Evolutionary conservation across 371 early-diverging fungal species (phyloP).

Genomic region (Enteropsectra breve): DNA sequence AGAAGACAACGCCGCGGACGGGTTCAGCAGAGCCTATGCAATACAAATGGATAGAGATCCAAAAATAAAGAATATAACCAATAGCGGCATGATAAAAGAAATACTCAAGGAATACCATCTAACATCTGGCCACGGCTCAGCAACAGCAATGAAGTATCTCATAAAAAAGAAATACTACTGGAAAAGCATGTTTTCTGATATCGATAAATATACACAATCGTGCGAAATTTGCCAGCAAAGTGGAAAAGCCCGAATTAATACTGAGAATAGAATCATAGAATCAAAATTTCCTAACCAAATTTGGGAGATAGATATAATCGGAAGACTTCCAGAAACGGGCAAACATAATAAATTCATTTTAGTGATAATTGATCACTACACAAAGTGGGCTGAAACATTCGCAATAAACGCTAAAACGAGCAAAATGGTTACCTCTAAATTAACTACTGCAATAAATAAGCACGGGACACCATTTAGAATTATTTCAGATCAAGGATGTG

Average conservation of each 20-base stretch:
- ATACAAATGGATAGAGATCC: not conserved
- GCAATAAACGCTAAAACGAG: not conserved
- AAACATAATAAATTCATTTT: not conserved
- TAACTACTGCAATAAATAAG: constrained; percentile 4
- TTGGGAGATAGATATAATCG: not conserved
- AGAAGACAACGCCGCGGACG: constrained; percentile 21
- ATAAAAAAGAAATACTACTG: not conserved
- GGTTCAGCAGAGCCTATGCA: constrained; percentile 7
- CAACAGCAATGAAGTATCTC: not conserved
- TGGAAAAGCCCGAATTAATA: not conserved
- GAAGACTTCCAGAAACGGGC: not conserved
- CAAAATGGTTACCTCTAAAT: not conserved
- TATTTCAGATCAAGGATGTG: constrained; percentile 16
- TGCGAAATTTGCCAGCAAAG: not conserved
- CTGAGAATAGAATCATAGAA: not conserved
- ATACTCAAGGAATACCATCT: not conserved
- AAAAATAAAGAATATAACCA: not conserved
- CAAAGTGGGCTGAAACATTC: not conserved
- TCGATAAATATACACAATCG: not conserved
- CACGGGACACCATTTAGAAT: constrained; percentile 9
- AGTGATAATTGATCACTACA: not conserved
- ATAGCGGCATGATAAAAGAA: not conserved
- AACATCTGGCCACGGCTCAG: not conserved
- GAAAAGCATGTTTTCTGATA: not conserved
- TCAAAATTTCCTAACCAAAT: not conserved